phyloP scores from a whole-genome alignment of 2,329 filamentous ascomycete genomes.

The Knufia petricola region DNA sequence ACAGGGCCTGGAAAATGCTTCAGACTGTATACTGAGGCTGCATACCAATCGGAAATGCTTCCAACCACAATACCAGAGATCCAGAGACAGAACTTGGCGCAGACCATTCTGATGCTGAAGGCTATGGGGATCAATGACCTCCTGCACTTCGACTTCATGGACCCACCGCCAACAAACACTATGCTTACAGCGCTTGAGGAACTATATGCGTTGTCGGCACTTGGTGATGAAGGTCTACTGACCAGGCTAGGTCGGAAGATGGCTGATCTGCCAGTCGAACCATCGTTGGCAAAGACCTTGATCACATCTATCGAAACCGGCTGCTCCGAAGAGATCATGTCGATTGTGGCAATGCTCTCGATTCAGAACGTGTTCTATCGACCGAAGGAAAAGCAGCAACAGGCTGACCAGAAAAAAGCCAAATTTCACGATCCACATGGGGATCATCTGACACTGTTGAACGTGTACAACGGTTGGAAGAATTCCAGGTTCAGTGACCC shows the following conservation, averaged over 20 bases:
- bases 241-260: conserved; percentile 90
- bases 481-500: conserved; percentile 67
- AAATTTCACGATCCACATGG: conserved; percentile 95
- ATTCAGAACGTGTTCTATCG: conserved; percentile 84
- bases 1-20: conserved; percentile 96
- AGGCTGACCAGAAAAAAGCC: conserved; percentile 93
- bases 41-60: conserved; percentile 93
- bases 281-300: conserved; percentile 77
- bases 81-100: conserved; percentile 82
- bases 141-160: conserved; percentile 97
- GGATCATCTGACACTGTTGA: conserved; percentile 87
- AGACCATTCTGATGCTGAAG: conserved; percentile 94
- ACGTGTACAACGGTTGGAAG: conserved; percentile 98
- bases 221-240: conserved; percentile 90
- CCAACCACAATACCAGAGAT: conserved; percentile 95
- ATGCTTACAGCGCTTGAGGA: conserved; percentile 96
- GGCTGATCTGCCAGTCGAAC: conserved; percentile 98
- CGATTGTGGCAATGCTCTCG: conserved; percentile 89
- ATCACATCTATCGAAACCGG: conserved; percentile 78
- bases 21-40: conserved; percentile 86
- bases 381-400: conserved; percentile 91
- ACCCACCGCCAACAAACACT: conserved; percentile 91
- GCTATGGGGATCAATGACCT: conserved; percentile 99
- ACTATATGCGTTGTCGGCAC: conserved; percentile 77
- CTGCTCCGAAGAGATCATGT: conserved; percentile 89